These are phyloP conservation scores for Gamarada debralockiae DNA, from an alignment of 495 filamentous ascomycete species.

Conservation along the genomic window DNA sequence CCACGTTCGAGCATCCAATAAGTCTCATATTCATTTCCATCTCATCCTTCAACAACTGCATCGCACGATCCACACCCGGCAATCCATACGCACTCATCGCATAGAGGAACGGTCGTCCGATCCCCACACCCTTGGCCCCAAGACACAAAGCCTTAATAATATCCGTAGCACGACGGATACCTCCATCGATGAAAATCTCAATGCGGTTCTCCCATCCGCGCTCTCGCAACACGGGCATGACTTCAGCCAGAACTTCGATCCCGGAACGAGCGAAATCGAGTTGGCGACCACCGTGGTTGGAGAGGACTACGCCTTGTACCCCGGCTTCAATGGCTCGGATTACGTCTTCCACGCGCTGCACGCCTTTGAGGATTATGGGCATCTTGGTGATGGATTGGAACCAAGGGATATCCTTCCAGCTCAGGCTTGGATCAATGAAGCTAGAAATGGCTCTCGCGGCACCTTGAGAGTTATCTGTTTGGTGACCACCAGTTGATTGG, in stretches of 20 bases:
- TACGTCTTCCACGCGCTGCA: slow-evolving; percentile 94
- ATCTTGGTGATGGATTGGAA: slow-evolving; percentile 89
- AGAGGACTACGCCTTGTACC: slow-evolving; percentile 89
- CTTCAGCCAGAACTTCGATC: slow-evolving; percentile 93
- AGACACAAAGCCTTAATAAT: slow-evolving; percentile 95
- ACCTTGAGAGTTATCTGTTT: slow-evolving; percentile 82
- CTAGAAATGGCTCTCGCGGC: slow-evolving; percentile 86
- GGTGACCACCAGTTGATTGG: slow-evolving; percentile 54
- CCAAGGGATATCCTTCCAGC: slow-evolving; percentile 95
- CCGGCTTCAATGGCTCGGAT: slow-evolving; percentile 77
- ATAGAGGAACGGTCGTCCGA: slow-evolving; percentile 91
- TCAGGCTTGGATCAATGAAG: slow-evolving; percentile 90
- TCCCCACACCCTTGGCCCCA: slow-evolving; percentile 89
- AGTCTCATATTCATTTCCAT: slow-evolving; percentile 99
- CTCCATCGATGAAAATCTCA: slow-evolving; percentile 90
- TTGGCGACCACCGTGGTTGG: slow-evolving; percentile 97
- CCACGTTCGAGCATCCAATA: slow-evolving; percentile 71
- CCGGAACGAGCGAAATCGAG: slow-evolving; percentile 88
- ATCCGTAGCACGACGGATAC: slow-evolving; percentile 85
- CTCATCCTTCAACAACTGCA: slow-evolving; percentile 95
- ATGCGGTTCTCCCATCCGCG: slow-evolving; percentile 78
- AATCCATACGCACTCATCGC: slow-evolving; percentile 94
- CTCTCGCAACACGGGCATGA: slow-evolving; percentile 88
- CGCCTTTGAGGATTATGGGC: slow-evolving; percentile 96
- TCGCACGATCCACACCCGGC: slow-evolving; percentile 82